A percentile compares a stretch with the other conserved stretches of the same genome.
Conservation (phyloP, 163 green algal genomes). For the Scenedesmus sp. region DNA sequence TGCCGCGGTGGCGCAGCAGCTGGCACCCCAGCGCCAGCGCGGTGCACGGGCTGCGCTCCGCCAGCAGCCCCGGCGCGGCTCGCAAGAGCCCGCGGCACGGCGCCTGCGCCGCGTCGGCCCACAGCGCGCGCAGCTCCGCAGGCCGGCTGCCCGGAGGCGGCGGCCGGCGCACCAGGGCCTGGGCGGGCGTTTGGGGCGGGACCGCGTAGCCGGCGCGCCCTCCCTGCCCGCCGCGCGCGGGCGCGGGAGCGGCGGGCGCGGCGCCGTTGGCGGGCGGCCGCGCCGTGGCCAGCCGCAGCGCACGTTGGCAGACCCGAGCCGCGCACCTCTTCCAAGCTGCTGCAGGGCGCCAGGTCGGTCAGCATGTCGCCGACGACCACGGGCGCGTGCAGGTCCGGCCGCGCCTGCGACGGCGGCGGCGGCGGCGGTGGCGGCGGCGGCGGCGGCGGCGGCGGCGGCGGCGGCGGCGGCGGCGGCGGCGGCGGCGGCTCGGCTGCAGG, state of each 20-base stretch:
- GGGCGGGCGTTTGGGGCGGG: neutral
- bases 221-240: constrained; percentile 9
- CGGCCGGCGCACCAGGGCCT: neutral
- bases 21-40: no score
- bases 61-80: neutral
- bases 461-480: no score
- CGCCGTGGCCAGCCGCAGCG: no score
- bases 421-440: no score
- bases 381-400: constrained; percentile 30
- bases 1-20: no score
- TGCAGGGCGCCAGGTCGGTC: constrained; percentile 65
- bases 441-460: no score
- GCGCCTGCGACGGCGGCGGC: no score
- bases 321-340: constrained; percentile 62
- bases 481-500: no score
- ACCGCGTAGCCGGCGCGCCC: neutral
- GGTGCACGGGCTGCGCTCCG: neutral
- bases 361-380: constrained; percentile 72
- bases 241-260: no score
- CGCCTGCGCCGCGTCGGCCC: constrained; percentile 12
- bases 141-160: neutral
- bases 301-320: no score
- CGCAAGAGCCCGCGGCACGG: neutral
- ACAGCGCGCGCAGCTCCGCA: neutral
- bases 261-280: no score